Conservation (phyloP, 306 rosid genomes). For the Crotalaria pallida region DNA sequence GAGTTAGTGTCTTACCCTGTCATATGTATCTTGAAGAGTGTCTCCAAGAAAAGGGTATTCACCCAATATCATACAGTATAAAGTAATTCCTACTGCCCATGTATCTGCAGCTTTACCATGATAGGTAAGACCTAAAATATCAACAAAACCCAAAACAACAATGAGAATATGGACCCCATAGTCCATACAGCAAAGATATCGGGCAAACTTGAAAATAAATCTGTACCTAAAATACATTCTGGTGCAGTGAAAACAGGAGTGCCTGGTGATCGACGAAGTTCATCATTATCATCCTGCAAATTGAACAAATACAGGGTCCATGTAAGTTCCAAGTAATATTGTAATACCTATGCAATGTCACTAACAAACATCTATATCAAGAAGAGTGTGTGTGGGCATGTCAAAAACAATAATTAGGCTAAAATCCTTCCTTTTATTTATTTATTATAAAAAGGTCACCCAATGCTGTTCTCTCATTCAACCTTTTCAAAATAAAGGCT, state of each 20-base stretch:
- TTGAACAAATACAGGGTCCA: constrained; percentile 9
- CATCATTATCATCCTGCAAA: constrained; percentile 86
- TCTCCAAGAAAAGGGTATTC: constrained; percentile 95
- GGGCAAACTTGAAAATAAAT: constrained; percentile 5
- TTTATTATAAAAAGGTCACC: too few species aligned
- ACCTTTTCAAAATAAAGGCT: too few species aligned
- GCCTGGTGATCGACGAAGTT: constrained; percentile 96
- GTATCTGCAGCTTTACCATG: constrained; percentile 88
- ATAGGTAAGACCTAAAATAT: constrained; percentile 62
- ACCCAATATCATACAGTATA: constrained; percentile 90
- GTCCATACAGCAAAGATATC: neutral
- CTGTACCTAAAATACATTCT: constrained; percentile 83
- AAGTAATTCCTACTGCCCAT: constrained; percentile 95
- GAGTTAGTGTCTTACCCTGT: constrained; percentile 50
- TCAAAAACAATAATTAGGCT: neutral
- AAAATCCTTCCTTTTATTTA: too few species aligned
- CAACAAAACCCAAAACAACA: neutral
- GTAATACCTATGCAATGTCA: neutral
- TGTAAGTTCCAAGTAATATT: neutral
- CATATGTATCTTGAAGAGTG: constrained; percentile 95
- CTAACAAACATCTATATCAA: neutral
- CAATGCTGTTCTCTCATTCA: too few species aligned
- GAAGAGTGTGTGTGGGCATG: neutral
- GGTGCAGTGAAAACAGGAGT: constrained; percentile 99
- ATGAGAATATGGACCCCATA: constrained; percentile 11